Percentiles rank a stretch among this genome's conserved stretches.
Evolutionary conservation across 371 early-diverging fungal genomes (phyloP).

Genomic region (Rhizopus arrhizus): DNA sequence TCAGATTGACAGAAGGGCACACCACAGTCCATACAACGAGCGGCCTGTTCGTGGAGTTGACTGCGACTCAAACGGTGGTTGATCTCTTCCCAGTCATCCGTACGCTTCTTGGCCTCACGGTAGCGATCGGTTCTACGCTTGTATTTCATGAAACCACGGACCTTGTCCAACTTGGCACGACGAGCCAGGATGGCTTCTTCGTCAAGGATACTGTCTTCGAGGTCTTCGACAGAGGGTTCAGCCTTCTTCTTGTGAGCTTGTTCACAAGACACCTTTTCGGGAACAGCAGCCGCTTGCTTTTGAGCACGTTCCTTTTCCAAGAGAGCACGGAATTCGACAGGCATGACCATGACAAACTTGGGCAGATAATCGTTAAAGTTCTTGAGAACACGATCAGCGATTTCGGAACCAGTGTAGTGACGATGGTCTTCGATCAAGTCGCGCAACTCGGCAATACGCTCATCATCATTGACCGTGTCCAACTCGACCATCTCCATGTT

Average conservation of each 20-base stretch:
- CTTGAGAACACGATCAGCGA: slow-evolving; percentile 76
- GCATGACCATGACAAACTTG: slow-evolving; percentile 92
- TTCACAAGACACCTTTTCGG: slow-evolving; percentile 36
- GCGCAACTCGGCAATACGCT: slow-evolving; percentile 77
- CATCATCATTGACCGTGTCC: slow-evolving; percentile 74
- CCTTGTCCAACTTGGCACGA: slow-evolving; percentile 71
- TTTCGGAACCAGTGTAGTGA: slow-evolving; percentile 79
- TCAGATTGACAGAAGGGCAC: slow-evolving; percentile 97
- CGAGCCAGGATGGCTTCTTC: slow-evolving; percentile 70
- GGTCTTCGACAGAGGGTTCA: slow-evolving; percentile 73
- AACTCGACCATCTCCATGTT: slow-evolving; percentile 92
- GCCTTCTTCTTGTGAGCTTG: slow-evolving; percentile 35
- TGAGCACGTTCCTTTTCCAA: slow-evolving; percentile 69
- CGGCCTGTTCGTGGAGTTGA: slow-evolving; percentile 89
- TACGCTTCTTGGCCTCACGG: slow-evolving; percentile 80
- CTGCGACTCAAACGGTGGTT: slow-evolving; percentile 77
- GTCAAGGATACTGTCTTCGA: slow-evolving; percentile 88
- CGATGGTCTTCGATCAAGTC: slow-evolving; percentile 81
- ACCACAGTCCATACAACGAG: slow-evolving; percentile 98
- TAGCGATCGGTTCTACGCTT: slow-evolving; percentile 85
- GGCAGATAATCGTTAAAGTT: slow-evolving; percentile 73
- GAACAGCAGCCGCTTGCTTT: slow-evolving; percentile 40
- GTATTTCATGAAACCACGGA: slow-evolving; percentile 93
- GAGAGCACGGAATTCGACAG: slow-evolving; percentile 86
- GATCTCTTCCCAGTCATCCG: slow-evolving; percentile 93